Percentiles rank a stretch among this genome's conserved stretches.
Evolutionary conservation across 192 early-diverging fungal species (phyloP).

Genomic region (Allomyces macrogynus): DNA sequence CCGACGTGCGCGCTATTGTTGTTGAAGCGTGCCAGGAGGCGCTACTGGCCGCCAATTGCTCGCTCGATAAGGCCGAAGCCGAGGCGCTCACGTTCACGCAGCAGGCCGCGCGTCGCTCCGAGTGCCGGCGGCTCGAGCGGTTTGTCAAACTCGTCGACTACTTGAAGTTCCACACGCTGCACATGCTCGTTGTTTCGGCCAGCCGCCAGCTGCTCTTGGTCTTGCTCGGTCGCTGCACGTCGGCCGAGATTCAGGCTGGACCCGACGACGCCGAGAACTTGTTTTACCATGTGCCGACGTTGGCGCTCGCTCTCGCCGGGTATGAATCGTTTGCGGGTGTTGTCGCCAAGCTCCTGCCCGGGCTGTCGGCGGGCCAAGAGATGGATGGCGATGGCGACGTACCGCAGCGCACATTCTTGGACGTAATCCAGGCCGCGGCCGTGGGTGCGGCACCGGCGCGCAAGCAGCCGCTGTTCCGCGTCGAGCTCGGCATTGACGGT

Average conservation of each 20-base stretch:
- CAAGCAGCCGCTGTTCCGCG: neutral
- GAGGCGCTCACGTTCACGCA: constrained; percentile 29
- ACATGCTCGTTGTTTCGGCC: constrained; percentile 21
- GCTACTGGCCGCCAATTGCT: neutral
- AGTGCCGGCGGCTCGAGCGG: constrained; percentile 26
- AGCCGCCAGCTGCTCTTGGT: constrained; percentile 17
- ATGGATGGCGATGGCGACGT: too few species aligned
- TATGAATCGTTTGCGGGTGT: neutral
- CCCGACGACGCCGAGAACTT: constrained; percentile 3
- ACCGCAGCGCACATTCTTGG: neutral
- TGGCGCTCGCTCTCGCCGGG: constrained; percentile 2
- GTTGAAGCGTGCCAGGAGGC: neutral
- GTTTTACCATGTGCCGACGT: constrained; percentile 5
- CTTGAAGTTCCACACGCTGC: constrained; percentile 27
- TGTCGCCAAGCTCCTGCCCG: neutral
- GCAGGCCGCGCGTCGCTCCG: constrained; percentile 30
- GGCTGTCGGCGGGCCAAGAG: neutral
- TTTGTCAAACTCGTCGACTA: constrained; percentile 41
- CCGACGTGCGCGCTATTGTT: neutral
- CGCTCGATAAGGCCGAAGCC: neutral
- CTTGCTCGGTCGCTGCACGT: constrained; percentile 22
- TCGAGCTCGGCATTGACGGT: neutral
- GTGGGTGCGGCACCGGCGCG: neutral
- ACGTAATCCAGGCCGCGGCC: neutral
- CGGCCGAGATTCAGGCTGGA: constrained; percentile 13